Evolutionary conservation across 2,329 filamentous ascomycete genomes (phyloP).

Genomic region (Fusarium clavum): DNA sequence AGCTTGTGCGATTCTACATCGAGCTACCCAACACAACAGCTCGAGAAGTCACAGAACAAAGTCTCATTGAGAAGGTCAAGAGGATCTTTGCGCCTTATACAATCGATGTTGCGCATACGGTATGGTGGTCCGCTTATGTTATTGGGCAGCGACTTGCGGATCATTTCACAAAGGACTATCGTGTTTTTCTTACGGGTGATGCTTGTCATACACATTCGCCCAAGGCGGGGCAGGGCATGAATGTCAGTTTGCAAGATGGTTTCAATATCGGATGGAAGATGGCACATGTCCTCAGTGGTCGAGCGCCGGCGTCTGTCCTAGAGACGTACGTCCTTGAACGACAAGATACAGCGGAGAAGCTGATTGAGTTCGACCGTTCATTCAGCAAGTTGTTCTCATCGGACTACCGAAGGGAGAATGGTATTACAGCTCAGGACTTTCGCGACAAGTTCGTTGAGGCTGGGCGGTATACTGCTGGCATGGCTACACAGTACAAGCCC

Average conservation of each 20-base stretch:
- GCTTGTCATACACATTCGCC: constrained; percentile 66
- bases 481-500: constrained; percentile 22
- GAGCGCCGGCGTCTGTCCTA: constrained; percentile 44
- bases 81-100: constrained; percentile 66
- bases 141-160: constrained; percentile 68
- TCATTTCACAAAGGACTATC: constrained; percentile 59
- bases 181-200: constrained; percentile 75
- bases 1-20: constrained; percentile 44
- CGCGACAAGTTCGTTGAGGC: constrained; percentile 37
- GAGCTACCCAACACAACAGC: constrained; percentile 15
- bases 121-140: constrained; percentile 58
- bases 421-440: constrained; percentile 14
- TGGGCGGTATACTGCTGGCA: constrained; percentile 38
- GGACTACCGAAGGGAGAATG: constrained; percentile 22
- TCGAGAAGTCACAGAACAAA: constrained; percentile 16
- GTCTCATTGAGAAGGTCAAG: constrained; percentile 57
- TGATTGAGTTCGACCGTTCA: constrained; percentile 59
- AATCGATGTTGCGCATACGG: constrained; percentile 52
- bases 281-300: constrained; percentile 54
- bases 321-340: constrained; percentile 64
- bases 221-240: constrained; percentile 79
- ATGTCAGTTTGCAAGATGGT: constrained; percentile 74
- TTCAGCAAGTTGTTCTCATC: constrained; percentile 40
- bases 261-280: constrained; percentile 69
- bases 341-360: constrained; percentile 57